Conservation (phyloP, 306 rosid species). For the Cucumis cinereus region DNA sequence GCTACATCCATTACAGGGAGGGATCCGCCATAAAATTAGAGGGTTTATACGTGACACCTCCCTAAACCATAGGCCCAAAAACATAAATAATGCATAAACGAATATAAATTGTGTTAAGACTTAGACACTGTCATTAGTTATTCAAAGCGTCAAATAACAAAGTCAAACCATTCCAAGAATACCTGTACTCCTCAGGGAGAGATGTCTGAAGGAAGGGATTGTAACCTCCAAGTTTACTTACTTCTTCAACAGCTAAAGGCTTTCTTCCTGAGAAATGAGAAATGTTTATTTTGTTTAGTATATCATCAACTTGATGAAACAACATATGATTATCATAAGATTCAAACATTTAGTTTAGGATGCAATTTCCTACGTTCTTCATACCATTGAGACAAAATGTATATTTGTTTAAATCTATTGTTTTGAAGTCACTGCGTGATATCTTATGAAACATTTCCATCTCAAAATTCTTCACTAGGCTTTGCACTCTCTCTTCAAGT, state of each 20-base stretch:
- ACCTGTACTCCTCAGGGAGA: conserved; percentile 35
- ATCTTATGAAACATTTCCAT: conserved; percentile 57
- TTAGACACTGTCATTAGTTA: too few relatives aligned
- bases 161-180: too few relatives aligned
- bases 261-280: conserved; percentile 41
- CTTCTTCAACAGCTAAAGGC: conserved; percentile 24
- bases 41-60: too few relatives aligned
- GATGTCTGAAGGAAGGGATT: conserved; percentile 45
- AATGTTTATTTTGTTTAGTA: neutral
- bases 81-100: too few relatives aligned
- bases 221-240: conserved; percentile 45
- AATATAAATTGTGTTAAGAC: too few relatives aligned
- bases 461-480: conserved; percentile 46
- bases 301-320: neutral
- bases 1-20: too few relatives aligned
- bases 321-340: neutral
- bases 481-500: conserved; percentile 48
- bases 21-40: too few relatives aligned
- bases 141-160: too few relatives aligned
- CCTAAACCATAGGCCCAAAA: too few relatives aligned
- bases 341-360: neutral
- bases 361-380: neutral
- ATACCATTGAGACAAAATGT: conserved; percentile 52
- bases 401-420: conserved; percentile 30
- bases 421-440: conserved; percentile 19